These are phyloP conservation scores for Phragmites australis DNA, from an alignment of 176 grass and related monocot species.

Conservation along the genomic window DNA sequence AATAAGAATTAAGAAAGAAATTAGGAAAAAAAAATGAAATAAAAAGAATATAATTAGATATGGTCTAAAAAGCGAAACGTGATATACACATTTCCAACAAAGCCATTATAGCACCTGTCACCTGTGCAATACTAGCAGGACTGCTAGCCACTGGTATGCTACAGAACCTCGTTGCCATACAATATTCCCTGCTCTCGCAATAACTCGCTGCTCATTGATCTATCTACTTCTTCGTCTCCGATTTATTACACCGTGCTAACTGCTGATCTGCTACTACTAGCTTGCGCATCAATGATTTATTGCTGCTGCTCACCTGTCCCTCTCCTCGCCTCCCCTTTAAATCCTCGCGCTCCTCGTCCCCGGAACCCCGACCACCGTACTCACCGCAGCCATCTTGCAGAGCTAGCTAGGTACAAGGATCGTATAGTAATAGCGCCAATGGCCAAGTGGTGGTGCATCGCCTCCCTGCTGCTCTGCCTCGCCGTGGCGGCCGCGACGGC, in stretches of 20 bases:
- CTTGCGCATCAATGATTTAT: slow-evolving; percentile 28
- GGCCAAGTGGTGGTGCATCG: slow-evolving; percentile 36
- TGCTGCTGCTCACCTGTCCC: slow-evolving; percentile 5
- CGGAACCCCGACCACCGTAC: neutral
- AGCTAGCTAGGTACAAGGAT: neutral
- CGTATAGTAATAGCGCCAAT: neutral
- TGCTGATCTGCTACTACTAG: neutral
- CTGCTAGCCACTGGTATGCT: neutral
- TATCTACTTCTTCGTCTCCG: slow-evolving; percentile 21
- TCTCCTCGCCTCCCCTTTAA: slow-evolving; percentile 35
- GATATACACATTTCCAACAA: no score
- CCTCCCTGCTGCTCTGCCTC: slow-evolving; percentile 46
- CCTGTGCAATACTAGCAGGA: no score
- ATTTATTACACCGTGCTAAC: slow-evolving; percentile 36
- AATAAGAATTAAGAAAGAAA: no score
- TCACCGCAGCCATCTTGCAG: neutral
- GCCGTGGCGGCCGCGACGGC: slow-evolving; percentile 8
- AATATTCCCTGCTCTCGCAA: neutral
- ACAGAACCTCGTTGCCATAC: neutral
- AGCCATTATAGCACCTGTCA: no score
- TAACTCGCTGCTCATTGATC: neutral
- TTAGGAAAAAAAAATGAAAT: no score
- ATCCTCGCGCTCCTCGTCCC: neutral
- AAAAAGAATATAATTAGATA: no score
- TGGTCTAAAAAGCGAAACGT: no score